Base-by-base conservation (phyloP, 116 monocot genomes). In the Dioscorea cayenensis region DNA sequence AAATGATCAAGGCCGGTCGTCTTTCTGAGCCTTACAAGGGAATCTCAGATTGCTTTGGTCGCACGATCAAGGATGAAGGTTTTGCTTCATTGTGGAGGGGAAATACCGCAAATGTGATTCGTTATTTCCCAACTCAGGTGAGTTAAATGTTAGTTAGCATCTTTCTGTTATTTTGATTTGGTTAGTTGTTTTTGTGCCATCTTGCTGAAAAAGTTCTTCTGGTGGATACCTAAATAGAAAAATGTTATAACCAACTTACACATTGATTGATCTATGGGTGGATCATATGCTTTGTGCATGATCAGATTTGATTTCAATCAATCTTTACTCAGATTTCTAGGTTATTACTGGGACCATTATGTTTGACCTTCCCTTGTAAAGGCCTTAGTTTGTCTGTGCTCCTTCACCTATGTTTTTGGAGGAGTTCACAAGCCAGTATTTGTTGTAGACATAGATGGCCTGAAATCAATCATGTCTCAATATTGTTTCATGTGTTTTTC, bases 21-120 rank as follows among this genome's bases (percentile, higher is more conserved):
- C 76, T 85, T 5, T 73, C 85, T 35, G 71, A 82, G 27, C 85
- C 85, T n/a, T 85, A 82, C 52, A 82, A 78, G 72, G 81, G 85
- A 13, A 85, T 82, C 49, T 6, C 32, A 14, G 81, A 85, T 55
- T 82, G 82, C 66, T 82, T 85, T 66, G 7, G 2, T 7, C 71
- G 76, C 3, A 85, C 81, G 1, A 78, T 85, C 17, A 75, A 66
- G 36, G 78, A 85, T 10, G 81, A 81, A 75, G 85, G 85, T 36
- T 3, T 72, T 10, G 21, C 19, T 6, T 78, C 85, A 37, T 60
- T 85, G 38, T 85, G 81, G 73, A 81, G 85, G 69, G 75, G 85
- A 17, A 85, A 85, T 66, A 85, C 81, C 22, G 81, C 81, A 19
- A 85, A 85, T 73, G 81, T 85, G 14, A 81, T 85, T 21, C 73